A percentile compares a stretch with the other conserved stretches of the same genome.
Evolutionary conservation across 352 stramenopile species (phyloP).

Genomic region (Pythium monospermum): DNA sequence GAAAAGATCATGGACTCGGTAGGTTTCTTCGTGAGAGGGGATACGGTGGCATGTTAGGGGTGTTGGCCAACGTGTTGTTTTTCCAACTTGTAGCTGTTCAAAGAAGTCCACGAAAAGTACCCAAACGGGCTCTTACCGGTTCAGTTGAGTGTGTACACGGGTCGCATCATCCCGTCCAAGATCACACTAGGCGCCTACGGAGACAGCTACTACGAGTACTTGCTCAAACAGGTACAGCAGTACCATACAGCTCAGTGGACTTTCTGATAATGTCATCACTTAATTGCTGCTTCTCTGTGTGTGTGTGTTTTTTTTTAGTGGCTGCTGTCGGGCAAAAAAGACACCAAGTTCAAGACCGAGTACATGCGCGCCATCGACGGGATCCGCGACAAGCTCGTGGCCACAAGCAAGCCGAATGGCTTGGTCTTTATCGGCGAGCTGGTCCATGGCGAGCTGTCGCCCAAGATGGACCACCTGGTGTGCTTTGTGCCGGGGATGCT

Average conservation of each 20-base stretch:
- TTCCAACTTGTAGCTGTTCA: constrained; percentile 28
- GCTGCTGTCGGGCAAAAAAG: constrained; percentile 64
- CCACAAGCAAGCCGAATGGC: constrained; percentile 51
- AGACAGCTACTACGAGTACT: constrained; percentile 85
- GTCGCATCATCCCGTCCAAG: constrained; percentile 38
- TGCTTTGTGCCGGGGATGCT: constrained; percentile 90
- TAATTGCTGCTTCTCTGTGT: background rate
- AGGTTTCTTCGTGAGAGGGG: constrained; percentile 5
- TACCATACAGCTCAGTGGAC: background rate
- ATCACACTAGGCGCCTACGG: constrained; percentile 70
- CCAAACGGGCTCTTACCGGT: constrained; percentile 49
- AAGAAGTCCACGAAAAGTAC: constrained; percentile 51
- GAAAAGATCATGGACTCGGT: constrained; percentile 67
- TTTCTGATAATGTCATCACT: background rate
- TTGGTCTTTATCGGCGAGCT: constrained; percentile 69
- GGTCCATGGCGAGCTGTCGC: constrained; percentile 38
- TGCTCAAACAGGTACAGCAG: constrained; percentile 68
- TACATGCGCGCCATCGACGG: constrained; percentile 64
- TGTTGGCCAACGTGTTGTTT: background rate
- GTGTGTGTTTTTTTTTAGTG: constrained; percentile 29
- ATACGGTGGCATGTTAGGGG: background rate
- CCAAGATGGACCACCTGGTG: constrained; percentile 87
- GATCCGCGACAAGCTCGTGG: constrained; percentile 52
- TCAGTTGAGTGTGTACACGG: constrained; percentile 35
- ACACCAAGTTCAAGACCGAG: constrained; percentile 61